Evolutionary conservation across 2,329 filamentous ascomycete species (phyloP).

Genomic region (Cercospora nicotianae): DNA sequence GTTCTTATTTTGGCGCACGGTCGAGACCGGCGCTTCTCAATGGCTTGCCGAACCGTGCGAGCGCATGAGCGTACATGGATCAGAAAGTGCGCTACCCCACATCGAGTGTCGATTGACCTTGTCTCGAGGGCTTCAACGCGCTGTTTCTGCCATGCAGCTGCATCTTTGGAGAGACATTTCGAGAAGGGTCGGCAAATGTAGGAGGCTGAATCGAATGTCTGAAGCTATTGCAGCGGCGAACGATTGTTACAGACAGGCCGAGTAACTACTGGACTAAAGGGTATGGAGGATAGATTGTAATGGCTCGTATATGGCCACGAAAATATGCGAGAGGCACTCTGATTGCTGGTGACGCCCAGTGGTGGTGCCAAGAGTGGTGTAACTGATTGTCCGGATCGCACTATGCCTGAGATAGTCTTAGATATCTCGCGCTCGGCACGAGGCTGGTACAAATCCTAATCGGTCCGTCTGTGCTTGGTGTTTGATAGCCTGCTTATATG

Average conservation of each 20-base stretch:
- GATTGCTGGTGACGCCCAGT: background rate
- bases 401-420: conserved; percentile 1
- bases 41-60: conserved; percentile 4
- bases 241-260: background rate
- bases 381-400: background rate
- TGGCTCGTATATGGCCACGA: background rate
- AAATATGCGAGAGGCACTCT: background rate
- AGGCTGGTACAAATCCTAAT: background rate
- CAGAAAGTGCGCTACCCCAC: conserved; percentile 7
- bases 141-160: background rate
- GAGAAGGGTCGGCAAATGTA: background rate
- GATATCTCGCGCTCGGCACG: conserved; percentile 2
- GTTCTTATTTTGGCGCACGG: conserved; percentile 14
- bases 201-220: background rate
- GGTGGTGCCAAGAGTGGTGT: conserved; percentile 1
- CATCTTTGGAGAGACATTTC: background rate
- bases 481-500: background rate
- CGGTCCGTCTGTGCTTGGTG: background rate
- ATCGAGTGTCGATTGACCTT: conserved; percentile 1
- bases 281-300: background rate
- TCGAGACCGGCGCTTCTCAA: conserved; percentile 3
- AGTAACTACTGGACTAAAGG: background rate
- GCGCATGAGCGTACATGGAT: conserved; percentile 8
- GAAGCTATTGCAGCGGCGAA: background rate
- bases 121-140: background rate